These are phyloP conservation scores for Candida sp. DNA, from an alignment of 1,139 yeast genomes.

Conservation along the genomic window DNA sequence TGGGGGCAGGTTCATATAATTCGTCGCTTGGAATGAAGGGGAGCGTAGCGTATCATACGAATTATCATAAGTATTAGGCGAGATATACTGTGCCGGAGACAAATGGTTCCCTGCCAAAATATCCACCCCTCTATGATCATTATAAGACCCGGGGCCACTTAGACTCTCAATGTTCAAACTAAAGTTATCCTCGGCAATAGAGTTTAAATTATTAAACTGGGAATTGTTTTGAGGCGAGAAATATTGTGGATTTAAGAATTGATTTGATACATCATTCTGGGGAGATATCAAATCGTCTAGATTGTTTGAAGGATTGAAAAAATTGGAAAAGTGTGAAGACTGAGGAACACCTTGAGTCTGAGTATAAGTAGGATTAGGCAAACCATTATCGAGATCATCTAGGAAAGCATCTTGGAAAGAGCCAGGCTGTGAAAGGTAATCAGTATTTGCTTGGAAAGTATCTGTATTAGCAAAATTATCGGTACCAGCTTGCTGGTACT, in stretches of 20 bases:
- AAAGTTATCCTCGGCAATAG: conserved; percentile 29
- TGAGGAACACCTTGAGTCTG: conserved; percentile 8
- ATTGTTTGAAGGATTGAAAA: conserved; percentile 16
- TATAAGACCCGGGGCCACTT: conserved; percentile 11
- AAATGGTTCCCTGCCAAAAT: conserved; percentile 20
- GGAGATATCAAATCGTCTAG: conserved; percentile 40
- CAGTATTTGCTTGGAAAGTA: too few relatives aligned
- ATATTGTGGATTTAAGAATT: conserved; percentile 36
- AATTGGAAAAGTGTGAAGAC: conserved; percentile 10
- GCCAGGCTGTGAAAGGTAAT: conserved; percentile 6
- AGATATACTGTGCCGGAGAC: conserved; percentile 21
- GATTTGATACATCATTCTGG: conserved; percentile 9
- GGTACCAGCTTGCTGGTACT: background rate
- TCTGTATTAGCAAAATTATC: too few relatives aligned
- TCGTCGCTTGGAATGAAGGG: conserved; percentile 19
- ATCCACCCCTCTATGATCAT: conserved; percentile 10
- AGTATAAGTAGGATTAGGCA: conserved; percentile 9
- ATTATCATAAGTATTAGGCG: conserved; percentile 22
- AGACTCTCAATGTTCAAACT: conserved; percentile 31
- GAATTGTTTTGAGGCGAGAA: conserved; percentile 36
- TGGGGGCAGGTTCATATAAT: conserved; percentile 38
- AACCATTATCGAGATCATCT: conserved; percentile 25
- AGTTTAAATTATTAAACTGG: conserved; percentile 25
- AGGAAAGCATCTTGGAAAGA: conserved; percentile 32
- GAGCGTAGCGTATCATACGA: conserved; percentile 14